Evolutionary conservation across 768 basidiomycete genomes (phyloP), one percentile per base, ranked within the genome.

Genomic region (Lanmaoa rubissima): DNA sequence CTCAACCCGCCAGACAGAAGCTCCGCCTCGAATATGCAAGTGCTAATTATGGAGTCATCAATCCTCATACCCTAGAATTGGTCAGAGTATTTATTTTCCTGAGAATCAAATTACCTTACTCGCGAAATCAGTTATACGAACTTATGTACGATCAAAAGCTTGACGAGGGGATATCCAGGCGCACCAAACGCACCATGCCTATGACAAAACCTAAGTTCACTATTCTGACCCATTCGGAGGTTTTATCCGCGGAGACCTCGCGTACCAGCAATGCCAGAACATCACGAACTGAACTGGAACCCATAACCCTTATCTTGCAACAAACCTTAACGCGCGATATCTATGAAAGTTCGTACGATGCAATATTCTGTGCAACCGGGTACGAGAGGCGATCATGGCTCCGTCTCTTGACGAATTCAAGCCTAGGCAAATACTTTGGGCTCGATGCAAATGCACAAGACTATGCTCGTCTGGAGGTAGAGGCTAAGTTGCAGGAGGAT

Each of bases 31-130:
- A 82, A 54, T 81, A 82, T 55, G 74, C 75, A 59, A 67, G 65
- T 43, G 81, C 82, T 10, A 82, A 83, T 65, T 82, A 83, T 61
- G 76, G 81, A 8, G 79, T 82, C 21, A 78, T 82, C 6, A 82
- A 81, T 61, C 76, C 78, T 39, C 63, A 68, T 17, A 82, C 80
- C 17, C 65, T 80, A n/a, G 76, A 78, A 55, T 55, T 57, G 24
- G 78, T 77, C 57, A 54, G 75, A 59, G 6, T 55, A n/a, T 40
- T 39, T 44, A 49, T 28, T 42, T 36, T 24, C 2, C 51, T 32
- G 5, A 24, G 14, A 40, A 35, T 40, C 12, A n/a, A n/a, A 21
- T 32, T 4, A 35, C 21, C 28, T 51, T 4, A 51, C 52, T 50
- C 43, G 44, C 47, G 39, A 31, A 51, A 12, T 19, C 57, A 83